Percentiles rank a stretch among this genome's conserved stretches.
Conservation (phyloP, 2,329 filamentous ascomycete genomes). For the Fusarium zealandicum region DNA sequence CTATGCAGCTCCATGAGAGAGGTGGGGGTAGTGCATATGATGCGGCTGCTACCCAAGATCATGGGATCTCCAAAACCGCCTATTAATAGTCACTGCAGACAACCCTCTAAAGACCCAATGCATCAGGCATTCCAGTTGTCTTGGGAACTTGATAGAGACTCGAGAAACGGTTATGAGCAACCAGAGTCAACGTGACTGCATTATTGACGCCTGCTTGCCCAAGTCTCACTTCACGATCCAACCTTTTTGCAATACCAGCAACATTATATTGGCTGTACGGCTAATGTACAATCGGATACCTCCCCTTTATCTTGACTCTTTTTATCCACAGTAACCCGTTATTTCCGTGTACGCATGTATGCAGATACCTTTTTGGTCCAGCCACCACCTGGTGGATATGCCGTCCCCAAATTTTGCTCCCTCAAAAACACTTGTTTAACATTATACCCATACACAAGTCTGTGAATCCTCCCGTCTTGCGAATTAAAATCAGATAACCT, state of each 20-base stretch:
- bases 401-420: slow-evolving; percentile 24
- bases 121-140: too few species aligned
- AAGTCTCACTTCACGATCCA: neutral
- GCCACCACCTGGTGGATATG: slow-evolving; percentile 19
- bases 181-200: too few species aligned
- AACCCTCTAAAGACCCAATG: too few species aligned
- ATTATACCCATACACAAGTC: slow-evolving; percentile 27
- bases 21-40: slow-evolving; percentile 32
- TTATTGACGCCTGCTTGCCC: too few species aligned
- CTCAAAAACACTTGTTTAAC: slow-evolving; percentile 21
- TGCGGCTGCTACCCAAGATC: slow-evolving; percentile 30
- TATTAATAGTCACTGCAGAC: too few species aligned
- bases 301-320: slow-evolving; percentile 2
- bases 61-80: slow-evolving; percentile 18
- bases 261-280: slow-evolving; percentile 37
- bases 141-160: too few species aligned
- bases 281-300: slow-evolving; percentile 34
- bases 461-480: slow-evolving; percentile 11
- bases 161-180: too few species aligned
- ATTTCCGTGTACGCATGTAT: slow-evolving; percentile 16
- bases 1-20: too few species aligned
- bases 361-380: slow-evolving; percentile 6
- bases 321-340: slow-evolving; percentile 3
- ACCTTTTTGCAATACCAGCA: slow-evolving; percentile 14
- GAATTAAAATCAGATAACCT: slow-evolving; percentile 33